Evolutionary conservation across 768 basidiomycete species (phyloP).

Genomic region (Macrocybe gigantea): DNA sequence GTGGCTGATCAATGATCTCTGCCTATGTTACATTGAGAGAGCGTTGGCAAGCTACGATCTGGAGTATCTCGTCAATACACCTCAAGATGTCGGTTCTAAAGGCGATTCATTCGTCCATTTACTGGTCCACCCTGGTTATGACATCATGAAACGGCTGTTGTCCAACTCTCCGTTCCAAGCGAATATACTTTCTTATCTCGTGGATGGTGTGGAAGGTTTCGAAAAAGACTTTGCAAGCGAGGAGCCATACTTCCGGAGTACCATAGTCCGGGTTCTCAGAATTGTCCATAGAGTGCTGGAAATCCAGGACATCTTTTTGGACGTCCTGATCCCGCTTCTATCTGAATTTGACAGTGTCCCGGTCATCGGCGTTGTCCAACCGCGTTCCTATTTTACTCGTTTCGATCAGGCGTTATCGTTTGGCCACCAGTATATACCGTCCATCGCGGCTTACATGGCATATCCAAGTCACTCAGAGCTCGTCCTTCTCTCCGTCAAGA

Average conservation of each 20-base stretch:
- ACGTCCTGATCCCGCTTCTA: constrained; percentile 77
- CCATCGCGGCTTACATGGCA: constrained; percentile 75
- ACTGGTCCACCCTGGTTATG: constrained; percentile 81
- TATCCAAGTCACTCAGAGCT: constrained; percentile 70
- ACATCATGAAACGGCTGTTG: constrained; percentile 74
- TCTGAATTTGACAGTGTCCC: constrained; percentile 55
- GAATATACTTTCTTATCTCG: constrained; percentile 71
- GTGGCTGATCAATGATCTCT: constrained; percentile 84
- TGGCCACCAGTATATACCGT: constrained; percentile 65
- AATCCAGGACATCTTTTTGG: constrained; percentile 84
- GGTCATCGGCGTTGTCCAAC: constrained; percentile 47
- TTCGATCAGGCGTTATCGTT: constrained; percentile 75
- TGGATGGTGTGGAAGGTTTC: constrained; percentile 74
- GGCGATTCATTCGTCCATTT: constrained; percentile 49
- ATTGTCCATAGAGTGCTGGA: constrained; percentile 79
- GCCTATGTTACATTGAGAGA: constrained; percentile 80
- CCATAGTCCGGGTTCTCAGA: constrained; percentile 75
- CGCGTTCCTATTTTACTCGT: constrained; percentile 64
- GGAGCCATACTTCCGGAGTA: constrained; percentile 64
- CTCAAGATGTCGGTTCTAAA: constrained; percentile 47
- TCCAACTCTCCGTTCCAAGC: constrained; percentile 68
- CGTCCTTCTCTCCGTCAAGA: constrained; percentile 71
- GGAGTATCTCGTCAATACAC: constrained; percentile 56
- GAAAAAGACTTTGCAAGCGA: constrained; percentile 65
- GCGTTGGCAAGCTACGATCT: constrained; percentile 78